These are phyloP conservation scores for Betula pendula DNA, from an alignment of 306 rosid species.

Conservation along the genomic window DNA sequence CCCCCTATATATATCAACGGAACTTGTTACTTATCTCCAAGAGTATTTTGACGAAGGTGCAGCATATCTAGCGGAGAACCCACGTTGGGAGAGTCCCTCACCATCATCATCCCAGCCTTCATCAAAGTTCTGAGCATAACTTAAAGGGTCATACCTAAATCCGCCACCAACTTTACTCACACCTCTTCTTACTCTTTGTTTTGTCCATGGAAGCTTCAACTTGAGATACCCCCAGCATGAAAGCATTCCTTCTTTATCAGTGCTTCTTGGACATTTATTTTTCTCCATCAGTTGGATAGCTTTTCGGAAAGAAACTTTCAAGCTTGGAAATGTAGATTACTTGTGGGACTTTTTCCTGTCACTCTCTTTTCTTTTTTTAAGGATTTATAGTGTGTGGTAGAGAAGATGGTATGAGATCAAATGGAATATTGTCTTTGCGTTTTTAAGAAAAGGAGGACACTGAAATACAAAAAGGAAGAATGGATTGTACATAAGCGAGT, in stretches of 20 bases:
- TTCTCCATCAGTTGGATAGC: constrained; percentile 42
- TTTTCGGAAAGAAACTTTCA: constrained; percentile 27
- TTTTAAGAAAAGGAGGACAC: neutral
- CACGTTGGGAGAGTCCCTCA: constrained; percentile 35
- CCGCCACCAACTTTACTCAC: constrained; percentile 36
- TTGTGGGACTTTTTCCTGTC: neutral
- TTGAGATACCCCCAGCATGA: constrained; percentile 68
- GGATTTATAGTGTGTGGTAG: constrained; percentile 49
- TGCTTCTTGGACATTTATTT: constrained; percentile 36
- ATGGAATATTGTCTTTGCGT: constrained; percentile 14
- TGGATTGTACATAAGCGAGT: neutral
- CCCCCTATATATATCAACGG: neutral
- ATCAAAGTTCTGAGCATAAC: constrained; percentile 81
- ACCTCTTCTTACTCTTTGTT: constrained; percentile 15
- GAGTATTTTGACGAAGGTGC: constrained; percentile 43
- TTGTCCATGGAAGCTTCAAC: constrained; percentile 61
- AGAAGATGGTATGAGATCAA: constrained; percentile 24
- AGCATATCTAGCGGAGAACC: constrained; percentile 69
- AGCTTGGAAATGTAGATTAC: neutral
- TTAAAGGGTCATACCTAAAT: constrained; percentile 62
- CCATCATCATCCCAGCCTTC: constrained; percentile 52
- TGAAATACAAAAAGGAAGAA: neutral
- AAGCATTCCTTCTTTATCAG: constrained; percentile 29
- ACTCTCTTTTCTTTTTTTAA: neutral
- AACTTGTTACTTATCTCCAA: constrained; percentile 29